A percentile compares a stretch with the other conserved stretches of the same genome.
phyloP scores from a whole-genome alignment of 345 rosid genomes.

The Acer yangbiense region DNA sequence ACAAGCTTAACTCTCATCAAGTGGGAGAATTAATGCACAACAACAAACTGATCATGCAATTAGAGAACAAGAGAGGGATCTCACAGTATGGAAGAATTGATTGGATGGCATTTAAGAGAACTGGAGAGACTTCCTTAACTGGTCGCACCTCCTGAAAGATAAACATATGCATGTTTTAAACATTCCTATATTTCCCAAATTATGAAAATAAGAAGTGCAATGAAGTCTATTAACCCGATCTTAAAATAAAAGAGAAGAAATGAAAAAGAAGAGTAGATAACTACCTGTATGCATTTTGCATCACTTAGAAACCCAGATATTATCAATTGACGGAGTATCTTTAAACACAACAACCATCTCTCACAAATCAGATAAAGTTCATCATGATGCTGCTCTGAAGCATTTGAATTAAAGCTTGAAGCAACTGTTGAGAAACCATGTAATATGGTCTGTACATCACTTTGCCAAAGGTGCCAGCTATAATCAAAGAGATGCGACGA shows the following conservation, averaged over 20 bases:
- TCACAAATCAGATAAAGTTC: slow-evolving; percentile 85
- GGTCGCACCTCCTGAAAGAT: slow-evolving; percentile 71
- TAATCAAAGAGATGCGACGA: slow-evolving; percentile 80
- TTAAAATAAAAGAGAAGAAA: neutral
- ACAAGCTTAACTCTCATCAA: no score
- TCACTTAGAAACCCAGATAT: slow-evolving; percentile 91
- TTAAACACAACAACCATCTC: slow-evolving; percentile 93
- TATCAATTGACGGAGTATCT: slow-evolving; percentile 79
- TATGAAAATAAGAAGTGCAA: neutral
- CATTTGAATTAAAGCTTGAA: slow-evolving; percentile 55
- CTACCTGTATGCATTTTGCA: slow-evolving; percentile 80
- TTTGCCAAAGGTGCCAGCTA: slow-evolving; percentile 96
- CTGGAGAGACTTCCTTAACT: slow-evolving; percentile 90
- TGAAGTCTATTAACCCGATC: neutral
- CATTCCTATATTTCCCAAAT: neutral
- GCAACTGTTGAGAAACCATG: slow-evolving; percentile 68
- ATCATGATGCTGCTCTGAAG: slow-evolving; percentile 61
- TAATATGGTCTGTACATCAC: slow-evolving; percentile 82
- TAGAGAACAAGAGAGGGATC: slow-evolving; percentile 30
- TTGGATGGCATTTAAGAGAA: slow-evolving; percentile 71
- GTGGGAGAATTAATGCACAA: no score
- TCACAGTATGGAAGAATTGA: slow-evolving; percentile 91
- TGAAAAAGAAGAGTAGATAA: slow-evolving; percentile 11
- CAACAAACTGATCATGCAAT: no score
- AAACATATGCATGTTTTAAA: slow-evolving; percentile 21